Base-by-base conservation (phyloP, 495 filamentous ascomycete species). In the Clavariopsis aquatica region DNA sequence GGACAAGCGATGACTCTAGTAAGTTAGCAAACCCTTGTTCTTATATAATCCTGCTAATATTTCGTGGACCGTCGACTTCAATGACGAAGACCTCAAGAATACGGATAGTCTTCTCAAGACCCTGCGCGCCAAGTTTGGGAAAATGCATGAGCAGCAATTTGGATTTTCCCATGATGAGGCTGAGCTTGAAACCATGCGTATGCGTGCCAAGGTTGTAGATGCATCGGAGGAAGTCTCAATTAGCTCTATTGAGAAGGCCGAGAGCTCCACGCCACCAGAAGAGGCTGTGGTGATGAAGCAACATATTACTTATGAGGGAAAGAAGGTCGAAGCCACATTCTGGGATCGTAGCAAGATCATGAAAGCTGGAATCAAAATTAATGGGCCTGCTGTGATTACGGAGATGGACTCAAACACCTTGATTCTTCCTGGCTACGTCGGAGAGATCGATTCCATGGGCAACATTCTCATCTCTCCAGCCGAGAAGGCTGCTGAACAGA, bases 341-440 rank as follows among this genome's bases (percentile, higher is more conserved):
- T 82, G 80, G 79, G 72, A 81, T 45, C 77, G 80, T 12, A 57
- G 73, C n/a, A 74, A 75, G 29, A 70, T 82, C 49, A 77, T 52
- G 38, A 71, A 73, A 27, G 69, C 78, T 13, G 79, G 79, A 6
- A 61, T 77, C 5, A 72, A 64, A 27, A 36, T 82, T 3, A n/a
- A 58, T 0, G 80, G 80, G 0, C 80, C 80, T 8, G 82, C 78
- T 43, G 76, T 82, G 26, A 70, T 83, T 49, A 77, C 74, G 3
- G 79, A 83, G 45, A 82, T 80, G 77, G 80, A 82, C 59, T 81
- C 78, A 56, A 83, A 81, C 64, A 82, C 80, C 0, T 64, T 82
- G 0, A 78, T 83, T 27, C 73, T 80, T 22, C 80, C 80, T 0
- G 79, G 80, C 0, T 78, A 75, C 45, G 72, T 71, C 36, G 78